A percentile compares a stretch with the other conserved stretches of the same genome.
Evolutionary conservation across 805 yeast species (phyloP).

Genomic region (Geotrichum ghanense): DNA sequence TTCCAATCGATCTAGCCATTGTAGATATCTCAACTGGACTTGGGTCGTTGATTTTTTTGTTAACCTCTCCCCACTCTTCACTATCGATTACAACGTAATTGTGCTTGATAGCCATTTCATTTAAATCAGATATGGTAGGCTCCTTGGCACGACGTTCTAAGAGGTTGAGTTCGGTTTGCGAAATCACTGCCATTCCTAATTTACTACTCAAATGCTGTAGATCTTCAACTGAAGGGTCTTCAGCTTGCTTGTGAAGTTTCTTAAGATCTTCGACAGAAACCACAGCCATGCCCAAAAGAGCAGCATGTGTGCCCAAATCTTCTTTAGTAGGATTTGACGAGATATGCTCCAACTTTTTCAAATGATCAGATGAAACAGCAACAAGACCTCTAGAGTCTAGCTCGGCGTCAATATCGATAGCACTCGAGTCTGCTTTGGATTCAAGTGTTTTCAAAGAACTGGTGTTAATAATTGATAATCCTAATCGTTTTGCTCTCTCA

Average conservation of each 20-base stretch:
- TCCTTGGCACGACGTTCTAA: neutral
- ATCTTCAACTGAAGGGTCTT: constrained; percentile 9
- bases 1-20: constrained; percentile 19
- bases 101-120: constrained; percentile 3
- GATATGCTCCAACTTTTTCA: constrained; percentile 13
- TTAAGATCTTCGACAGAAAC: constrained; percentile 25
- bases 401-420: constrained; percentile 1
- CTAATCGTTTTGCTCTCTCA: constrained; percentile 11
- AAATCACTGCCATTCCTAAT: constrained; percentile 42
- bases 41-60: constrained; percentile 6
- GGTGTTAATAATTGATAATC: constrained; percentile 18
- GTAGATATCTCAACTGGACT: neutral
- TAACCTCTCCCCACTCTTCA: neutral
- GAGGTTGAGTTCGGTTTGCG: constrained; percentile 40
- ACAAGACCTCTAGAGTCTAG: constrained; percentile 9
- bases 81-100: constrained; percentile 1
- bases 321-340: constrained; percentile 18
- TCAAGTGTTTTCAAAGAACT: constrained; percentile 12
- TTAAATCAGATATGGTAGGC: neutral
- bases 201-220: constrained; percentile 1
- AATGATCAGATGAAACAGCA: constrained; percentile 10
- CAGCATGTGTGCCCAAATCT: constrained; percentile 24
- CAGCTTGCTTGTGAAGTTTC: constrained; percentile 7
- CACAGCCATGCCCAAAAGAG: constrained; percentile 21
- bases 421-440: constrained; percentile 7